Conservation (phyloP, 78 protist genomes). For the Chrysochromulina tobinii region DNA sequence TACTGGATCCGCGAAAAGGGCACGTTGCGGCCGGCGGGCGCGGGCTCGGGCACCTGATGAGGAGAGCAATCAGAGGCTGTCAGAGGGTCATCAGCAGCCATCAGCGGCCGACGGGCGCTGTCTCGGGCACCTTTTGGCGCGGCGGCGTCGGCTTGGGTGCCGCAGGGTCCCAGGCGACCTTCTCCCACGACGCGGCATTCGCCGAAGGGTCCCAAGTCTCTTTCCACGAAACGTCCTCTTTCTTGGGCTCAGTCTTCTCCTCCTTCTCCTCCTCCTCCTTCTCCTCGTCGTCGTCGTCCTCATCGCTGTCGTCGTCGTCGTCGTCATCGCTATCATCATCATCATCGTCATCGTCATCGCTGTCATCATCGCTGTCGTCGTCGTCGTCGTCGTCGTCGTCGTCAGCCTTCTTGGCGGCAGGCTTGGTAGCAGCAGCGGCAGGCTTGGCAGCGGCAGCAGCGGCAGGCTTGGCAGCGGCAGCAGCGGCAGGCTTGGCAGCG, state of each 20-base stretch:
- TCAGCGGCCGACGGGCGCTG: neutral
- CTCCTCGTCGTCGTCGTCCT: neutral
- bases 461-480: neutral
- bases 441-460: neutral
- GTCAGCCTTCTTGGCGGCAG: neutral
- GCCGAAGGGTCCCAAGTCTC: too few relatives aligned
- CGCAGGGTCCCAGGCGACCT: neutral
- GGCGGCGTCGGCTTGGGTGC: neutral
- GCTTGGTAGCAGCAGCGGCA: neutral
- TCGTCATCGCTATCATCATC: neutral
- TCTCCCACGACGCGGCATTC: too few relatives aligned
- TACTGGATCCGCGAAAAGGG: neutral
- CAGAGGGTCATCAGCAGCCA: neutral
- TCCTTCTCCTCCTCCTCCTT: neutral
- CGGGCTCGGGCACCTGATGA: neutral
- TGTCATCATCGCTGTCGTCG: neutral
- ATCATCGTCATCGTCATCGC: neutral
- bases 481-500: neutral
- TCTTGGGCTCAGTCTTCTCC: too few relatives aligned
- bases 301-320: neutral
- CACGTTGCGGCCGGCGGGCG: neutral
- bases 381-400: neutral
- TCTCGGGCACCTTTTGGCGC: too few relatives aligned
- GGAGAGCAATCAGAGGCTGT: neutral
- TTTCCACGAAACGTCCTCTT: too few relatives aligned